Base-by-base conservation (phyloP, 306 rosid species). In the Trifolium fragiferum region DNA sequence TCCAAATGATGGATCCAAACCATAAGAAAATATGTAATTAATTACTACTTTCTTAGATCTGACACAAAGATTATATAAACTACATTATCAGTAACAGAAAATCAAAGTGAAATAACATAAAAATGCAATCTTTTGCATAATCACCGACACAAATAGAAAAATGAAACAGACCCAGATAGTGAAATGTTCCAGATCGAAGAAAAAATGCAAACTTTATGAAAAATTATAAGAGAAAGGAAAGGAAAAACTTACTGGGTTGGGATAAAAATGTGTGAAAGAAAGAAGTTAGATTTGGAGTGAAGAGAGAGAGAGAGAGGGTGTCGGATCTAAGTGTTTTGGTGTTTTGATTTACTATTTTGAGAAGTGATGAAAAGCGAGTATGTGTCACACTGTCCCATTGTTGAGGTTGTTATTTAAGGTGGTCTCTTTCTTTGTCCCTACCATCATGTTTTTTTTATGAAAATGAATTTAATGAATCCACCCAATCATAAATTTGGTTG, bases 1-100 rank as follows among this genome's bases (percentile, higher is more conserved):
- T 75, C 33, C 75, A 78, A 79, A 68, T 49, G 80, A 81, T 47
- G 79, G 79, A 79, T 83, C 80, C 82, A 53, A 78, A 44, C 80
- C 82, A 53, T 76, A 44, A 10, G 30, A 20, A 51, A 54, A 54
- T 4, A 66, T 50, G 46, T 5, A 40, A 33, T 43, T 41, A 21
- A 60, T 60, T 2, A 59, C 65, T 40, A 66, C 35, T 41, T 21
- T 41, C 40, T 41, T 59, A 60, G 76, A 77, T 82, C 79, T 50
- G 40, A 40, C n/a, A 38, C 33, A 66, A 57, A 16, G 41, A 19
- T 10, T 49, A n/a, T n/a, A 50, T 50, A 50, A 66, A 58, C 73
- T 58, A 32, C 72, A 50, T 57, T 35, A 50, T 66, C 14, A 65
- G 30, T 10, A 66, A 38, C 11, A 12, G 40, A 77, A 19, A 8